phyloP scores from a whole-genome alignment of 352 stramenopile genomes.

The Globisporangium uncinulatum region DNA sequence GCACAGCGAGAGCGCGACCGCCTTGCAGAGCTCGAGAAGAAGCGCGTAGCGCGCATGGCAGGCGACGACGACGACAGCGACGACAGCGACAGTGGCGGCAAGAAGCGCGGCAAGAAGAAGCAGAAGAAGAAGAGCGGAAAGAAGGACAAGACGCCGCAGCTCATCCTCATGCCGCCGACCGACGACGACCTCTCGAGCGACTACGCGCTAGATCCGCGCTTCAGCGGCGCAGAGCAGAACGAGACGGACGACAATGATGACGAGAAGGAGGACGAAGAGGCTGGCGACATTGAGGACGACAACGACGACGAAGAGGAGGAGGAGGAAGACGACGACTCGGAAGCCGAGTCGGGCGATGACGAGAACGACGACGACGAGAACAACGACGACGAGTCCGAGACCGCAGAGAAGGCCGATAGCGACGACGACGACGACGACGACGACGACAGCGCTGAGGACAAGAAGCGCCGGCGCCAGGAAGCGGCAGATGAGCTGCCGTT shows the following conservation, averaged over 20 bases:
- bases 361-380: constrained; percentile 46
- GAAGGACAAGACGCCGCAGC: constrained; percentile 21
- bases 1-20: constrained; percentile 90
- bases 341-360: constrained; percentile 70
- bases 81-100: constrained; percentile 46
- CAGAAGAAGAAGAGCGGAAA: constrained; percentile 30
- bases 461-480: constrained; percentile 38
- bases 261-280: constrained; percentile 18
- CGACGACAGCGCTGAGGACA: constrained; percentile 40
- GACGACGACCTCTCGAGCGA: constrained; percentile 90
- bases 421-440: constrained; percentile 85
- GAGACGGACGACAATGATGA: constrained; percentile 21
- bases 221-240: constrained; percentile 40
- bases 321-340: constrained; percentile 32
- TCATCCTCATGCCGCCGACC: constrained; percentile 74
- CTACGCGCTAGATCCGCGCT: constrained; percentile 66
- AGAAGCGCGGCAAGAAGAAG: constrained; percentile 43
- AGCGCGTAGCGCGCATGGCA: constrained; percentile 93
- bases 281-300: constrained; percentile 27
- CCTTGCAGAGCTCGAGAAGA: constrained; percentile 90
- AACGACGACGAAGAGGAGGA: constrained; percentile 36
- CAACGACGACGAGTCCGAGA: constrained; percentile 42
- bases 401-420: constrained; percentile 42
- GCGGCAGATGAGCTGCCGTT: constrained; percentile 88
- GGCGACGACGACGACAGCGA: constrained; percentile 83